These are phyloP conservation scores for Tuber melanosporum DNA, from an alignment of 495 filamentous ascomycete genomes.

Conservation along the genomic window DNA sequence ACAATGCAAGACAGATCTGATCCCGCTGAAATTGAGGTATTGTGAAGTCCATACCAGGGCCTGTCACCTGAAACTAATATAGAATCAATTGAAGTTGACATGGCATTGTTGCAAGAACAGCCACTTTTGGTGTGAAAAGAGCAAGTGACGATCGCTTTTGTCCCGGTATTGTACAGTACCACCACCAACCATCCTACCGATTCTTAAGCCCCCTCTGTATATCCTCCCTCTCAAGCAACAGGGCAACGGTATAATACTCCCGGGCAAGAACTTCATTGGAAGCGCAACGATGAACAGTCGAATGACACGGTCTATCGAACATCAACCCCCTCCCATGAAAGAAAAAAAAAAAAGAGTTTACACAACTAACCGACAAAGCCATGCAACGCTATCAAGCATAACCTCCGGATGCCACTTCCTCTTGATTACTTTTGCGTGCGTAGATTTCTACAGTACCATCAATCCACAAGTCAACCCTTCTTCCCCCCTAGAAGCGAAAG, in stretches of 20 bases:
- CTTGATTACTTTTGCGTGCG: conserved; percentile 69
- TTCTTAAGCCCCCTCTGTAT: conserved; percentile 52
- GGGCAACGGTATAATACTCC: conserved; percentile 66
- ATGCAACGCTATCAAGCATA: conserved; percentile 73
- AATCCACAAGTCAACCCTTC: neutral
- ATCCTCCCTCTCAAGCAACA: conserved; percentile 63
- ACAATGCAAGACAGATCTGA: too few relatives aligned
- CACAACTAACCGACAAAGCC: conserved; percentile 59
- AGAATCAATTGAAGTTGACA: too few relatives aligned
- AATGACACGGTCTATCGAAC: conserved; percentile 60
- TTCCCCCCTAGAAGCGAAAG: neutral
- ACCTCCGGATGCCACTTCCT: conserved; percentile 73
- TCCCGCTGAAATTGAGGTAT: too few relatives aligned
- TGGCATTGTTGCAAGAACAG: too few relatives aligned
- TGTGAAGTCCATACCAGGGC: too few relatives aligned
- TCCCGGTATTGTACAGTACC: too few relatives aligned
- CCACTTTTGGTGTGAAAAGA: too few relatives aligned
- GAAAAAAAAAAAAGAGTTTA: too few relatives aligned
- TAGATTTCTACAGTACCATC: conserved; percentile 24
- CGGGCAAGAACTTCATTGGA: conserved; percentile 73
- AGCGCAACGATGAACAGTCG: conserved; percentile 71
- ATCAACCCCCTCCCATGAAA: neutral
- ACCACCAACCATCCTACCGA: conserved; percentile 25
- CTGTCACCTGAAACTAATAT: too few relatives aligned
- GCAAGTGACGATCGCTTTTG: too few relatives aligned